Conservation (phyloP, 2,329 filamentous ascomycete genomes). For the Zymoseptoria passerinii region DNA sequence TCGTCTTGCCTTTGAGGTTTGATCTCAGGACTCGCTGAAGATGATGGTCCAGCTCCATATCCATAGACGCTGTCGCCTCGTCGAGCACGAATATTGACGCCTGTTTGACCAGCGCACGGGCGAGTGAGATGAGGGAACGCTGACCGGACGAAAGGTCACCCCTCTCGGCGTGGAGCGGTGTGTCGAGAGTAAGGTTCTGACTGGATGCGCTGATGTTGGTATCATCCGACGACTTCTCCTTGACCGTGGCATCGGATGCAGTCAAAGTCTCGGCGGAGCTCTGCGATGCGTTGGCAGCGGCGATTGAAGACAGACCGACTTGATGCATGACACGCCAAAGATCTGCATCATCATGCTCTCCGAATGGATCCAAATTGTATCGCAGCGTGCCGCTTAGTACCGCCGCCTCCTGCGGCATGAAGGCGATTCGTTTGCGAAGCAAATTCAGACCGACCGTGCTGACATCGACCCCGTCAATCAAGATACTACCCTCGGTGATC, state of each 20-base stretch:
- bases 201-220: neutral
- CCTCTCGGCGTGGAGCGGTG: neutral
- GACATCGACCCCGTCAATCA: constrained; percentile 67
- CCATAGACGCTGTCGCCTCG: neutral
- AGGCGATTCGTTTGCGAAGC: constrained; percentile 62
- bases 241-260: neutral
- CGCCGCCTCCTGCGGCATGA: constrained; percentile 50
- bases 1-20: neutral
- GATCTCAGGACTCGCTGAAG: neutral
- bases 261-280: neutral
- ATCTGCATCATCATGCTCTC: constrained; percentile 59
- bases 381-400: constrained; percentile 53
- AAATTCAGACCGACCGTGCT: constrained; percentile 62
- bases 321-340: constrained; percentile 31
- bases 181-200: neutral
- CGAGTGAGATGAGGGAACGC: neutral
- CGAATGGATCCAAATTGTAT: constrained; percentile 68
- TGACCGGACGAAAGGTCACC: neutral
- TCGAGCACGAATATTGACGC: neutral
- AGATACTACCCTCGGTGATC: constrained; percentile 54
- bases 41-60: neutral
- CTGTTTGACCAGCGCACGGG: neutral
- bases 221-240: neutral
- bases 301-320: neutral
- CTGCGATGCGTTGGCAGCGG: neutral